These are phyloP conservation scores for Neofusicoccum sp. DNA, from an alignment of 2,329 filamentous ascomycete species.

Conservation along the genomic window DNA sequence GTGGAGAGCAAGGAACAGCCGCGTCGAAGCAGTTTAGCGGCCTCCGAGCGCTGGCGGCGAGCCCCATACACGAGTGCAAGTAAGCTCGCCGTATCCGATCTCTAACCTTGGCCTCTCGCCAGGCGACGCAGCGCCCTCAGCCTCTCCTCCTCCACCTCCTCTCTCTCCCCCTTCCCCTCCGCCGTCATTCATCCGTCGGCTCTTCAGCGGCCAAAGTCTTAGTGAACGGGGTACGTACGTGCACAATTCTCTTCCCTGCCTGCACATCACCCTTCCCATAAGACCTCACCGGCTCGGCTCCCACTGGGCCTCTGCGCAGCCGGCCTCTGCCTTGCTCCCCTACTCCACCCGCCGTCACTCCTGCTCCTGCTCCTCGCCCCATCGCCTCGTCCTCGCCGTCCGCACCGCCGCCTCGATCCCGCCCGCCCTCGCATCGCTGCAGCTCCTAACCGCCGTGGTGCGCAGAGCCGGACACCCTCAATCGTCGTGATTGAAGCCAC, in stretches of 20 bases:
- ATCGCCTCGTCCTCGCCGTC: not conserved
- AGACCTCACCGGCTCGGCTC: constrained; percentile 11
- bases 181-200: constrained; percentile 22
- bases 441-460: not conserved
- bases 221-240: constrained; percentile 19
- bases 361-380: not conserved
- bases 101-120: constrained; percentile 15
- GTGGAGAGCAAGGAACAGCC: constrained; percentile 20
- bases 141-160: constrained; percentile 27
- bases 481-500: constrained; percentile 15
- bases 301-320: constrained; percentile 11
- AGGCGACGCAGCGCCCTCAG: constrained; percentile 22
- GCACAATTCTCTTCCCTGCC: constrained; percentile 18
- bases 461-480: constrained; percentile 15
- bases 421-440: not conserved
- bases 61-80: constrained; percentile 22
- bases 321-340: constrained; percentile 12
- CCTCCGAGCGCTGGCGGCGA: constrained; percentile 9
- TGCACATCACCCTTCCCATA: constrained; percentile 18
- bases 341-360: not conserved
- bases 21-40: constrained; percentile 18
- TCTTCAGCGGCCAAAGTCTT: constrained; percentile 19
- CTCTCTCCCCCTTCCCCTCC: constrained; percentile 17
- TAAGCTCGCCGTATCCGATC: constrained; percentile 19
- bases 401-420: not conserved